A percentile compares a stretch with the other conserved stretches of the same genome.
These are phyloP conservation scores for Triticum timopheevii DNA, from an alignment of 176 grass and related monocot species.

Conservation along the genomic window DNA sequence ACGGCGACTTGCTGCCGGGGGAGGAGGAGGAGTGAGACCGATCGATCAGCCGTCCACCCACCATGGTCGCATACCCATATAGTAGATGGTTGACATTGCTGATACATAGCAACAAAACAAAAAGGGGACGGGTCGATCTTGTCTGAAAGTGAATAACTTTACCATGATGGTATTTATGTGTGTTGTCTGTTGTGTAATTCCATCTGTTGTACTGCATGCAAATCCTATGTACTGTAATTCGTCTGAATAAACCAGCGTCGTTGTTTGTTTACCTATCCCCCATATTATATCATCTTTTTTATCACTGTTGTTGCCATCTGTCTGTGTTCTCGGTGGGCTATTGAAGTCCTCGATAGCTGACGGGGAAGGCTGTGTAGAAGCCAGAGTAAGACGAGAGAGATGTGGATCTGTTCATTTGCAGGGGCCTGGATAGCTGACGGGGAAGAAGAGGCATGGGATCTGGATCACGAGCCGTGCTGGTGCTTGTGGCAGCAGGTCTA, in stretches of 20 bases:
- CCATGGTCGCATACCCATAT: neutral
- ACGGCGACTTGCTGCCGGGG: slow-evolving; percentile 41
- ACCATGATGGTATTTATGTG: neutral
- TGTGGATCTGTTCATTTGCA: slow-evolving; percentile 16
- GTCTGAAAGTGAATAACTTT: neutral
- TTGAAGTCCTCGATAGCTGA: too few relatives aligned
- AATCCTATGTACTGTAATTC: too few relatives aligned
- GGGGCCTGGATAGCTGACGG: slow-evolving; percentile 1
- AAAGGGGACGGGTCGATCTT: neutral
- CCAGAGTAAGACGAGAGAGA: neutral
- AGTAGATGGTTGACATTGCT: neutral
- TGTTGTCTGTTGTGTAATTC: neutral
- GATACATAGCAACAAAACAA: neutral
- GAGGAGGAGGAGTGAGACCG: neutral
- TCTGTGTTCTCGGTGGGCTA: neutral
- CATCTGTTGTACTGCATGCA: too few relatives aligned
- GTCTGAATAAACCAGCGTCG: too few relatives aligned
- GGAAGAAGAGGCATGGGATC: slow-evolving; percentile 31
- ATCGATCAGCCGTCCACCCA: neutral
- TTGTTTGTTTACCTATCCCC: too few relatives aligned
- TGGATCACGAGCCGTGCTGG: neutral
- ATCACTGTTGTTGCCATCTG: neutral
- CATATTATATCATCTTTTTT: neutral
- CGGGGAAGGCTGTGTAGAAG: too few relatives aligned
- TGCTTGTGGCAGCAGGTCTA: slow-evolving; percentile 27